A percentile compares a stretch with the other conserved stretches of the same genome.
These are phyloP conservation scores for Apiosordaria backusii DNA, from an alignment of 495 filamentous ascomycete genomes.

Conservation along the genomic window DNA sequence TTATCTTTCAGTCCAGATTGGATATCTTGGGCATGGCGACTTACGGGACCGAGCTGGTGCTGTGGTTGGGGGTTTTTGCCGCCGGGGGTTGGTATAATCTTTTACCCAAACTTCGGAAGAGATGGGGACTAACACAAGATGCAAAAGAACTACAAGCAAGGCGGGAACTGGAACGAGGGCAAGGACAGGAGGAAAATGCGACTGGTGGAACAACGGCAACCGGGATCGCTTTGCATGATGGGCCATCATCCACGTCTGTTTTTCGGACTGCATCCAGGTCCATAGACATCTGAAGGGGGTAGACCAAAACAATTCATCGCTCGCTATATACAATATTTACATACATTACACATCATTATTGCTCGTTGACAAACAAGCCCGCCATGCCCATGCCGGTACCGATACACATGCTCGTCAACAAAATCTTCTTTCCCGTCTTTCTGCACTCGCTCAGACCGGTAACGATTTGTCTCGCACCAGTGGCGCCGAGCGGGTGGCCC, in stretches of 20 bases:
- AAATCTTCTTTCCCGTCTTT: slow-evolving; percentile 73
- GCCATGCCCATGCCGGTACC: slow-evolving; percentile 82
- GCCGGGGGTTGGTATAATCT: slow-evolving; percentile 59
- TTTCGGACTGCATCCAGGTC: not conserved
- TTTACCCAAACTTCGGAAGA: slow-evolving; percentile 45
- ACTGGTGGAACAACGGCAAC: not conserved
- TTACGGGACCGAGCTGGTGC: slow-evolving; percentile 56
- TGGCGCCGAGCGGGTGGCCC: slow-evolving; percentile 78
- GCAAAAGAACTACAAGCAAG: not conserved
- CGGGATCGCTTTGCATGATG: not conserved
- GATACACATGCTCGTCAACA: slow-evolving; percentile 86
- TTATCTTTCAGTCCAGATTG: slow-evolving; percentile 55
- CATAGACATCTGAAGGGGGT: not conserved
- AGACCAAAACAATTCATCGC: not conserved
- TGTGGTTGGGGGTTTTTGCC: slow-evolving; percentile 62
- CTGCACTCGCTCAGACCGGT: slow-evolving; percentile 80
- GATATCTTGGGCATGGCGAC: slow-evolving; percentile 58
- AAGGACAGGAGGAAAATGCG: not conserved
- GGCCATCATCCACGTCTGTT: not conserved
- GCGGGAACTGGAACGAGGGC: not conserved
- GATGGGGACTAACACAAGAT: not conserved
- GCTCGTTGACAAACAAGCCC: slow-evolving; percentile 78
- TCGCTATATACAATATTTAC: not conserved
- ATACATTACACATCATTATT: slow-evolving; percentile 29
- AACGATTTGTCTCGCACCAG: slow-evolving; percentile 75